Conservation (phyloP, 2,329 filamentous ascomycete genomes). For the Lecanicillium sp. region DNA sequence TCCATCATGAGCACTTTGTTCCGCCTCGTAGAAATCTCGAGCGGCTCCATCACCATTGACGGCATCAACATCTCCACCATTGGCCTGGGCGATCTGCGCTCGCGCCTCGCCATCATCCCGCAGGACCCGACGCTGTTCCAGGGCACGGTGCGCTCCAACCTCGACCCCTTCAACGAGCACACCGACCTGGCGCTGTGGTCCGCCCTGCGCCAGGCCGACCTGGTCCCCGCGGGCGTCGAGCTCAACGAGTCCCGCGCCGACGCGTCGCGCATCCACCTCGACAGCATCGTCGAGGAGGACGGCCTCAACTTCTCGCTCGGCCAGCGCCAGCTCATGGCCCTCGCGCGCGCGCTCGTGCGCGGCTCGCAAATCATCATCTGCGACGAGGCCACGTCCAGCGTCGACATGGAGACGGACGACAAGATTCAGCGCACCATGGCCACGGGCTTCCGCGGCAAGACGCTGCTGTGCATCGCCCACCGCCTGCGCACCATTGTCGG, state of each 20-base stretch:
- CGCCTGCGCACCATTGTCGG: constrained; percentile 84
- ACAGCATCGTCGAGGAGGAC: constrained; percentile 83
- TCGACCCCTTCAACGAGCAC: constrained; percentile 76
- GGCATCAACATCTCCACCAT: constrained; percentile 64
- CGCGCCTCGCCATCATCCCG: constrained; percentile 72
- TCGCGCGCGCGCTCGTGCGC: constrained; percentile 83
- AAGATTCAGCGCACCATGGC: constrained; percentile 91
- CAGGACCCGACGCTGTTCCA: constrained; percentile 80
- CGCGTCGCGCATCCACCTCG: constrained; percentile 65
- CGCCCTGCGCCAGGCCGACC: constrained; percentile 67
- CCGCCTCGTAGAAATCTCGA: constrained; percentile 61
- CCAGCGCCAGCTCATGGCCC: constrained; percentile 89
- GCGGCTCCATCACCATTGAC: constrained; percentile 56
- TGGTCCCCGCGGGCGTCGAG: constrained; percentile 52
- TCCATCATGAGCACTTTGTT: constrained; percentile 80
- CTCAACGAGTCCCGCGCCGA: constrained; percentile 73
- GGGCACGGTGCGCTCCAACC: constrained; percentile 70
- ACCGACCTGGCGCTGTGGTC: constrained; percentile 71
- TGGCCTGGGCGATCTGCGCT: constrained; percentile 67
- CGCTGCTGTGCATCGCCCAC: constrained; percentile 87
- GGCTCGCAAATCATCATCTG: constrained; percentile 89
- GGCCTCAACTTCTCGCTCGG: constrained; percentile 94
- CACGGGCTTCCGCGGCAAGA: constrained; percentile 75
- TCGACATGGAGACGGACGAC: constrained; percentile 94
- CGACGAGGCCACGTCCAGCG: constrained; percentile 88